Base-by-base conservation (phyloP, 768 basidiomycete genomes). In the Daedaleopsis sinensis region DNA sequence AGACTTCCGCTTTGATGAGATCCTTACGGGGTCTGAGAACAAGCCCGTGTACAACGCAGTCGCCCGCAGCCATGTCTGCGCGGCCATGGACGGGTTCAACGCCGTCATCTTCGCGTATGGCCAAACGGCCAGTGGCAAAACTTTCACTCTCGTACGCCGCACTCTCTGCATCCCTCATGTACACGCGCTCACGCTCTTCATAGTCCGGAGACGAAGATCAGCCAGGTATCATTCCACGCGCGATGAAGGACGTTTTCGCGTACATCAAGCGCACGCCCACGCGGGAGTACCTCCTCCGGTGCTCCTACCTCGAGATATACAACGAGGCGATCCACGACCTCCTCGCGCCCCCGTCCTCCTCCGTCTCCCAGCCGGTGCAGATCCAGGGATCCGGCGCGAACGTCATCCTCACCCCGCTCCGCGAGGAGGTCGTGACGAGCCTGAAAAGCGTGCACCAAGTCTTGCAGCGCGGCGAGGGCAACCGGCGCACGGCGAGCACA, bases 31-130 rank as follows among this genome's bases (percentile, higher is more conserved):
- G 0, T 87, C 89, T 1, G 85, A 88, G 37, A 94, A 92, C 75
- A 91, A 91, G 68, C 85, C 88, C 0, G 79, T 94, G 8, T 94
- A 94, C 71, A 85, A 82, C 44, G 83, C 87, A 5, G 86, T 90
- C 16, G 93, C 89, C 1, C 83, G 85, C 13, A 88, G 86, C 3
- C 93, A 94, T 68, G 91, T 93, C 1, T 85, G 84, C 58, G 93
- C 95, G 4, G 94, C 96, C 11, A 97, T 98, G 94, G 93, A 94
- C 53, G 97, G 97, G 18, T 98, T 87, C 80, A 98, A 98, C 73
- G 86, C 95, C 9, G 93, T 98, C 64, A 85, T 98, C 44, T 99
- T 99, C 68, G 96, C 97, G 0, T 91, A 93, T 55, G 91, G 91
- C 9, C 96, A 98, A 72, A 98, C 97, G 0, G 89, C 87, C 6